phyloP scores from a whole-genome alignment of 345 rosid species.

The Euphorbia peplus region DNA sequence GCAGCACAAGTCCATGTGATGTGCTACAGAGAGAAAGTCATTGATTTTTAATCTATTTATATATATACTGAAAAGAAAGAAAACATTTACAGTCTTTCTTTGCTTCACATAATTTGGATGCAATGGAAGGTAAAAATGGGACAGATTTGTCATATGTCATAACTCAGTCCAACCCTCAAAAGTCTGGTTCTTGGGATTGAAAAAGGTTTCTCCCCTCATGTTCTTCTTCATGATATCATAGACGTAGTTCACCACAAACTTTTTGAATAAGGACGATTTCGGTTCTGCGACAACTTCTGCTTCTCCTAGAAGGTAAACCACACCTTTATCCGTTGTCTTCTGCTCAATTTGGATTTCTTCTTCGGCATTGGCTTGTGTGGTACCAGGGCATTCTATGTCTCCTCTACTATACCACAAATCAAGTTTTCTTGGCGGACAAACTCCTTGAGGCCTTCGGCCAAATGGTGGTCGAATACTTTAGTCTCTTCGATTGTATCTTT shows the following conservation, averaged over 20 bases:
- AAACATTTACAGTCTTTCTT: neutral
- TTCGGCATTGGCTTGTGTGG: conserved; percentile 30
- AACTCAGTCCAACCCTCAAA: conserved; percentile 79
- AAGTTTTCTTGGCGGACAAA: conserved; percentile 48
- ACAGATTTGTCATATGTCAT: conserved; percentile 75
- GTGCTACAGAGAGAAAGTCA: too few species aligned
- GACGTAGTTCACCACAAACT: conserved; percentile 47
- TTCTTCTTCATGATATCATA: conserved; percentile 61
- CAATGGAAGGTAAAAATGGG: too few species aligned
- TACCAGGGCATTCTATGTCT: conserved; percentile 5
- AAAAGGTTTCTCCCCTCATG: conserved; percentile 52
- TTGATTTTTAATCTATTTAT: too few species aligned
- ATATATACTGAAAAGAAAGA: too few species aligned
- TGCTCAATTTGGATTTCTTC: conserved; percentile 58
- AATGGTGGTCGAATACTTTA: conserved; percentile 46
- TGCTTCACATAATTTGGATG: too few species aligned
- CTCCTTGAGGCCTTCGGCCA: conserved; percentile 46
- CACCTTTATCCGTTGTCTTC: conserved; percentile 56
- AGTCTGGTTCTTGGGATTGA: conserved; percentile 58
- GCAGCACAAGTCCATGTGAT: too few species aligned
- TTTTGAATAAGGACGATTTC: conserved; percentile 54
- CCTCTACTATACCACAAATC: conserved; percentile 8
- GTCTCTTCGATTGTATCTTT: conserved; percentile 41
- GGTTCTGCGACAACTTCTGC: conserved; percentile 50
- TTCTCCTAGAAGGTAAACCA: conserved; percentile 66